phyloP scores from a whole-genome alignment of 306 rosid species.

The Begonia masoniana region DNA sequence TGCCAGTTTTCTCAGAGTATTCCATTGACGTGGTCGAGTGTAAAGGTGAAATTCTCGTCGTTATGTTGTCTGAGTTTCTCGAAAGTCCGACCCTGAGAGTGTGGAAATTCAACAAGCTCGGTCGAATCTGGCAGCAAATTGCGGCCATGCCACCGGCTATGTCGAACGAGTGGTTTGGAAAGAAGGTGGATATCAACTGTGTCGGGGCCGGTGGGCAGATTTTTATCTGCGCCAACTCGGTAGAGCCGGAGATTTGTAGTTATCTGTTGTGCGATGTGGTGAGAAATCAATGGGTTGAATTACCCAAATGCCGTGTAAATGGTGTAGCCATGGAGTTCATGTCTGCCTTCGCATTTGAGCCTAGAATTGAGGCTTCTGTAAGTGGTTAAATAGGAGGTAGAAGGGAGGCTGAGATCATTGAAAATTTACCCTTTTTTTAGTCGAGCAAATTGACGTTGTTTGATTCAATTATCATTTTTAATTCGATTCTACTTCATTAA shows the following conservation, averaged over 20 bases:
- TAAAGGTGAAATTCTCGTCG: constrained; percentile 60
- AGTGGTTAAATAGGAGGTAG: constrained; percentile 13
- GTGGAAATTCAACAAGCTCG: constrained; percentile 52
- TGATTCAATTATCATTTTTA: too few relatives aligned
- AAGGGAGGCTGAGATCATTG: background rate
- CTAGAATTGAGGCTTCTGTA: constrained; percentile 74
- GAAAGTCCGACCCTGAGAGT: constrained; percentile 71
- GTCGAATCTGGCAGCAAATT: constrained; percentile 58
- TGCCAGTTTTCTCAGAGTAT: constrained; percentile 71
- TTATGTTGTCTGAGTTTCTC: constrained; percentile 65
- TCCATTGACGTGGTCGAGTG: constrained; percentile 84
- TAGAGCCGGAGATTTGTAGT: constrained; percentile 24
- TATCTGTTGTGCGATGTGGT: constrained; percentile 50
- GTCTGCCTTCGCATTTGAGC: constrained; percentile 89
- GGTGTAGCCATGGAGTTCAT: constrained; percentile 68
- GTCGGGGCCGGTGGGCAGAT: constrained; percentile 59
- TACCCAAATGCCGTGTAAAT: constrained; percentile 52
- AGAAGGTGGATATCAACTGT: constrained; percentile 85
- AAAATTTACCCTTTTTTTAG: too few relatives aligned
- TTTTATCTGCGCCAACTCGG: constrained; percentile 67
- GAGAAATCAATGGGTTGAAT: constrained; percentile 54
- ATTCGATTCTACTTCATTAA: too few relatives aligned
- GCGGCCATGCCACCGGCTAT: constrained; percentile 81
- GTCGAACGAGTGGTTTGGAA: constrained; percentile 87
- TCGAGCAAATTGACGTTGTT: too few relatives aligned